Base-by-base conservation (phyloP, 805 yeast species). In the Ogataea allantospora region DNA sequence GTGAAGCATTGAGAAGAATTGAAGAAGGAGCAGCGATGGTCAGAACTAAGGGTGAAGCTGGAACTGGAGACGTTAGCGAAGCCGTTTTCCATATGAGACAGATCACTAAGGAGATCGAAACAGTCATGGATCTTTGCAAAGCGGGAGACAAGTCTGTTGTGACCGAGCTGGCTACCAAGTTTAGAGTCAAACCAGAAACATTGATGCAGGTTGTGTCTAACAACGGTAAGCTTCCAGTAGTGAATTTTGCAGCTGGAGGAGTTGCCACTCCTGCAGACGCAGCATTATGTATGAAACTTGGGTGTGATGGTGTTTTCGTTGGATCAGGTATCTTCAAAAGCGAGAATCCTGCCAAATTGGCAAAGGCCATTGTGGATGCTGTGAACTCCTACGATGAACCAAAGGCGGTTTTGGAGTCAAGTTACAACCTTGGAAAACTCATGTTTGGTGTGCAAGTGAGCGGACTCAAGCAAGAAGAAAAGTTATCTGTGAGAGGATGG, bases 191-290 rank as follows among this genome's bases (percentile, higher is more conserved):
- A 15, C 66, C 66, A 18, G 71, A 68, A n/a, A 59, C 77, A 31
- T 63, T 85, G 40, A 60, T 70, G 46, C 63, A 70, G 31, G 63
- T 73, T 45, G 66, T 77, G 34, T 70, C 68, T 29, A 65, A 67
- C 46, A 60, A 65, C 7, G 86, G 86, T 21, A 76, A 77, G 53
- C 70, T 84, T 44, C 89, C 89, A 1, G 95, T 84, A 29, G 93
- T 85, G 38, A 84, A 83, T 66, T 84, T 84, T 56, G 91, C 93
- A 27, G 93, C 93, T 19, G 95, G 95, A 28, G 95, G 95, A 42
- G 82, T 84, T 35, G 93, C 95, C 7, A 82, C 95, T 9, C 95
- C 95, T 22, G 80, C 89, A 7, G 95, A 84, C 60, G 95, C 95
- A 17, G 93, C 93, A 14, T 64, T 85, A 47, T 78, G 86, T 61